These are phyloP conservation scores for Neospermospora avenae DNA, from an alignment of 2,329 filamentous ascomycete genomes.

Conservation along the genomic window DNA sequence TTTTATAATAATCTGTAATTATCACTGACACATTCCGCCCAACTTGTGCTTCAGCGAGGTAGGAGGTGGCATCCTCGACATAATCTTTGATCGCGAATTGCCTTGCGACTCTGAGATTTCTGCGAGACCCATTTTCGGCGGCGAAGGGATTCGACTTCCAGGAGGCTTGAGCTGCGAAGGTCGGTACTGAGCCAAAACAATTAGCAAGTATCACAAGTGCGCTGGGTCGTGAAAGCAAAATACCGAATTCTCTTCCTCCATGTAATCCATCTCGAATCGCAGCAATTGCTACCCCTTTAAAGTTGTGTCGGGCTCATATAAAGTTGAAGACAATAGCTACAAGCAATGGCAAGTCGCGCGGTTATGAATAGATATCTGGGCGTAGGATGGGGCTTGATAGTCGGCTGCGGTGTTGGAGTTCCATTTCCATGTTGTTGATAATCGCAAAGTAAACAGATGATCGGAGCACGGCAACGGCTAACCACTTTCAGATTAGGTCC, in stretches of 20 bases:
- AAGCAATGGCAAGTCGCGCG: neutral
- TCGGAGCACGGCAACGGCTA: neutral
- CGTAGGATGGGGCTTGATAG: neutral
- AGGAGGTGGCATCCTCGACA: conserved; percentile 41
- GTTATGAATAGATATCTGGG: neutral
- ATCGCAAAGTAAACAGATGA: neutral
- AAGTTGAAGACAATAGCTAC: neutral
- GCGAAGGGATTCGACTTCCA: conserved; percentile 28
- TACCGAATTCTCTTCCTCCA: conserved; percentile 33
- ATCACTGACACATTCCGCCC: conserved; percentile 20
- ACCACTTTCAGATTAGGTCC: neutral
- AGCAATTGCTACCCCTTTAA: conserved; percentile 24
- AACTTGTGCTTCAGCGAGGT: conserved; percentile 49
- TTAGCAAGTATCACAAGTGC: conserved; percentile 1
- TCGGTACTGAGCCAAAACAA: conserved; percentile 23
- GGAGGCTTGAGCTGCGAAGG: conserved; percentile 31
- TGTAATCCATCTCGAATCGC: conserved; percentile 27
- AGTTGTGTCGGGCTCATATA: conserved; percentile 6
- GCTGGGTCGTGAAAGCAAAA: neutral
- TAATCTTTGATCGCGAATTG: conserved; percentile 50
- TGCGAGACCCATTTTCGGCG: conserved; percentile 39
- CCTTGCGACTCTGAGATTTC: conserved; percentile 60
- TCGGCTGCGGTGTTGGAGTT: neutral
- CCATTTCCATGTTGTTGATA: neutral
- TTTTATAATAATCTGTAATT: neutral